phyloP scores from a whole-genome alignment of 2,329 filamentous ascomycete genomes.

The Dothistroma septosporum region DNA sequence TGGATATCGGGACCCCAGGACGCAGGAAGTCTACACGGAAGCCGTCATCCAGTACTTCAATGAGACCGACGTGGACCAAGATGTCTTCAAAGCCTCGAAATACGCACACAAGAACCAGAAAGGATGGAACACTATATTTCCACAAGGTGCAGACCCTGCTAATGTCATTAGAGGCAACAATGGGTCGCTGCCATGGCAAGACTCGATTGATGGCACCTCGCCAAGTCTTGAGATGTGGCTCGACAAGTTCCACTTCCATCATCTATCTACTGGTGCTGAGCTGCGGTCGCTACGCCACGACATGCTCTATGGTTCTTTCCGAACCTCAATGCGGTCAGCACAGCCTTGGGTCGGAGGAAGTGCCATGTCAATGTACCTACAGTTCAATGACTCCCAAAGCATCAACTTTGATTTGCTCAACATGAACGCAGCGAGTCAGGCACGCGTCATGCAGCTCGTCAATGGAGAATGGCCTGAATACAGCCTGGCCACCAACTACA shows the following conservation, averaged over 20 bases:
- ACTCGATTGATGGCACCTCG: constrained; percentile 16
- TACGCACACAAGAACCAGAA: constrained; percentile 46
- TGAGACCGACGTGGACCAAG: constrained; percentile 39
- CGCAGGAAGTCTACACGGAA: constrained; percentile 44
- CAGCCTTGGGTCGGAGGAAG: constrained; percentile 37
- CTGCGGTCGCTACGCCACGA: constrained; percentile 44
- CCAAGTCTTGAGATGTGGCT: constrained; percentile 23
- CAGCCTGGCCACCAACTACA: constrained; percentile 41
- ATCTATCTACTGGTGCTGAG: constrained; percentile 44
- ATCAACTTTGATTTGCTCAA: constrained; percentile 46
- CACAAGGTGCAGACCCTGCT: constrained; percentile 40
- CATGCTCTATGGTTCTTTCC: constrained; percentile 46
- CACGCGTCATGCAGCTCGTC: constrained; percentile 22
- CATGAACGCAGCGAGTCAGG: constrained; percentile 31
- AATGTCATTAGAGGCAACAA: constrained; percentile 39
- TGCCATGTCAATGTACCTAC: constrained; percentile 45
- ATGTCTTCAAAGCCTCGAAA: constrained; percentile 39
- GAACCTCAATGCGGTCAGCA: constrained; percentile 42
- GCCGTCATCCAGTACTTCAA: constrained; percentile 51
- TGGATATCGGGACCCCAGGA: constrained; percentile 43
- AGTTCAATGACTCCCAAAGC: constrained; percentile 44
- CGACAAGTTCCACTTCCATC: constrained; percentile 27
- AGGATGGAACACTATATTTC: constrained; percentile 45
- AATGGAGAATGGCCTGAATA: constrained; percentile 22
- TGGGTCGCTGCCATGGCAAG: constrained; percentile 20